These are phyloP conservation scores for Pseudogymnoascus pannorum DNA, from an alignment of 2,329 filamentous ascomycete species.

Conservation along the genomic window DNA sequence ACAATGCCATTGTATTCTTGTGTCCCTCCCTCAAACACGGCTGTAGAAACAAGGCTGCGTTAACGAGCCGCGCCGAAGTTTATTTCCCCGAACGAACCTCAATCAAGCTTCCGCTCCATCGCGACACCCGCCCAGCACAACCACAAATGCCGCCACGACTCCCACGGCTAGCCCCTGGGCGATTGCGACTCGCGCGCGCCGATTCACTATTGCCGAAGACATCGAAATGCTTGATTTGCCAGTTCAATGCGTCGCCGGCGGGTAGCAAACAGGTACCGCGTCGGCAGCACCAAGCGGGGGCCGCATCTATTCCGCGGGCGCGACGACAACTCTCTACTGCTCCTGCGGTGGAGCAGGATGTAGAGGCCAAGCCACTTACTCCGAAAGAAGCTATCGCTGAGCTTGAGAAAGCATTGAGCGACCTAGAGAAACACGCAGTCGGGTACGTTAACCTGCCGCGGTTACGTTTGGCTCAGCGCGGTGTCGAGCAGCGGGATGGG, in stretches of 20 bases:
- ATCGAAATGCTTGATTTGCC: background rate
- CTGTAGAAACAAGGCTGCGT: background rate
- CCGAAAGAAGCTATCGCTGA: conserved; percentile 15
- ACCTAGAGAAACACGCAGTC: conserved; percentile 54
- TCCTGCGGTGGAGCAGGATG: background rate
- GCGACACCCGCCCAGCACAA: conserved; percentile 14
- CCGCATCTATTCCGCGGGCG: background rate
- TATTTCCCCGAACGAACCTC: background rate
- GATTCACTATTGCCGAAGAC: background rate
- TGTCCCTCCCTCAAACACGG: background rate
- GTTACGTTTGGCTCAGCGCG: conserved; percentile 62
- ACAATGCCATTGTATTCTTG: background rate
- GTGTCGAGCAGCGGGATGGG: conserved; percentile 49
- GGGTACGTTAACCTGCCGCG: conserved; percentile 61
- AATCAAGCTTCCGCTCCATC: background rate
- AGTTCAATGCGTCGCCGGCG: background rate
- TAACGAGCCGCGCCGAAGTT: background rate
- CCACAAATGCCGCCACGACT: conserved; percentile 28
- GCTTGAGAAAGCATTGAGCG: conserved; percentile 39
- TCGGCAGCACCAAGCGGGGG: background rate
- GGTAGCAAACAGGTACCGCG: background rate
- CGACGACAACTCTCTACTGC: background rate
- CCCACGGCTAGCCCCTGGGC: conserved; percentile 19
- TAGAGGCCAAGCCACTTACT: background rate
- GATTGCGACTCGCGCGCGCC: conserved; percentile 10